These are phyloP conservation scores for Aspergillus uvarum DNA, from an alignment of 2,329 filamentous ascomycete genomes.

Conservation along the genomic window DNA sequence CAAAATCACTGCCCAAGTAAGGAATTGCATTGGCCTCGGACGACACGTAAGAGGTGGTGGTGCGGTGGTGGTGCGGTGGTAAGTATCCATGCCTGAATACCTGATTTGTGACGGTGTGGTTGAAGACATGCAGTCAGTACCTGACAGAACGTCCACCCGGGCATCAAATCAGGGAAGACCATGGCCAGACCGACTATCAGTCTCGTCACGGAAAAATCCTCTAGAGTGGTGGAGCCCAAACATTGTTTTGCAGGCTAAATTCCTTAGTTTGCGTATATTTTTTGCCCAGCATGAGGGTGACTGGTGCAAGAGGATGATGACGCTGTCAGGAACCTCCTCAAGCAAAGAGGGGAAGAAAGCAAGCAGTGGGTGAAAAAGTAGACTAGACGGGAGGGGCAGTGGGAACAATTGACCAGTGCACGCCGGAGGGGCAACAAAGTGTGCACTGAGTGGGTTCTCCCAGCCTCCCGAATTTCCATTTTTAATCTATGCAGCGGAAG, in stretches of 20 bases:
- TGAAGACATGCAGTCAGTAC: constrained; percentile 5
- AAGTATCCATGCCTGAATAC: background rate
- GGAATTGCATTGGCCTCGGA: background rate
- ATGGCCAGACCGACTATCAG: constrained; percentile 1
- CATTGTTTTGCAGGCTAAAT: background rate
- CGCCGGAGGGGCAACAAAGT: background rate
- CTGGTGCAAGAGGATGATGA: background rate
- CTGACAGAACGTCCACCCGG: background rate
- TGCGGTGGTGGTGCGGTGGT: background rate
- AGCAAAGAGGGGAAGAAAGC: background rate
- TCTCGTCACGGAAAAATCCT: background rate
- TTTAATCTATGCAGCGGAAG: constrained; percentile 2
- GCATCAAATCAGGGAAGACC: constrained; percentile 2
- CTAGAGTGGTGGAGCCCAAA: background rate
- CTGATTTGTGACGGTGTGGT: constrained; percentile 1
- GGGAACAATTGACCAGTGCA: background rate
- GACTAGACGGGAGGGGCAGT: background rate
- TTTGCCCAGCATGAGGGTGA: background rate
- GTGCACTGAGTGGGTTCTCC: background rate
- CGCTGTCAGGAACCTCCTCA: constrained; percentile 5
- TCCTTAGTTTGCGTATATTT: background rate
- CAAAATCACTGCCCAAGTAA: constrained; percentile 5
- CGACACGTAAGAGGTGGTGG: constrained; percentile 2
- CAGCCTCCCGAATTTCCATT: constrained; percentile 9
- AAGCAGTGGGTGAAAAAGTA: background rate